phyloP scores from a whole-genome alignment of 306 rosid species.

The Vachellia collinsii region DNA sequence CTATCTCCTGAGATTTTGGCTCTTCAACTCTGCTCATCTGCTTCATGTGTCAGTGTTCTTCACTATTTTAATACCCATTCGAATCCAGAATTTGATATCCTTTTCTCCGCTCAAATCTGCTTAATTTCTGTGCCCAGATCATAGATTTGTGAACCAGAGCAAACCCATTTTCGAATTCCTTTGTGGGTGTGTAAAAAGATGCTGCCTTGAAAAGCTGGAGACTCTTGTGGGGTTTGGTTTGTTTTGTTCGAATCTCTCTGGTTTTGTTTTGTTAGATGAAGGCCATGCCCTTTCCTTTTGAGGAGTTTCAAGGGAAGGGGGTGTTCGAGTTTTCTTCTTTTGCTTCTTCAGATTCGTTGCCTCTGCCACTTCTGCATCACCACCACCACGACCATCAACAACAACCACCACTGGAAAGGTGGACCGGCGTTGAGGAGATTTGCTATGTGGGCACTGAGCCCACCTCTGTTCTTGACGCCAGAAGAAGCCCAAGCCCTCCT shows the following conservation, averaged over 20 bases:
- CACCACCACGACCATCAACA: background rate
- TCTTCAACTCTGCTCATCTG: constrained; percentile 14
- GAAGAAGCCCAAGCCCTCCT: constrained; percentile 80
- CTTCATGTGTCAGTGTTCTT: constrained; percentile 32
- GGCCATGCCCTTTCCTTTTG: constrained; percentile 95
- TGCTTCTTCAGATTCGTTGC: constrained; percentile 58
- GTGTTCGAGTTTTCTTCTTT: constrained; percentile 56
- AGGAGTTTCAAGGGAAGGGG: constrained; percentile 91
- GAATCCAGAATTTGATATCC: background rate
- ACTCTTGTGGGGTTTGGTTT: constrained; percentile 48
- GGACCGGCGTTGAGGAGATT: background rate
- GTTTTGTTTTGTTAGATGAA: constrained; percentile 72
- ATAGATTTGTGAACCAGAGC: constrained; percentile 30
- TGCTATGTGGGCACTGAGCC: constrained; percentile 70
- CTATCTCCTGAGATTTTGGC: constrained; percentile 27
- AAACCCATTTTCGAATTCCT: constrained; percentile 39
- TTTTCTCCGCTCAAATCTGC: constrained; percentile 19
- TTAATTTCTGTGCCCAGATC: constrained; percentile 39
- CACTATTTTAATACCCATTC: constrained; percentile 28
- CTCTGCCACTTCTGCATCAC: background rate
- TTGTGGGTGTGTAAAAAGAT: constrained; percentile 44
- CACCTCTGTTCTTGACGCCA: constrained; percentile 61
- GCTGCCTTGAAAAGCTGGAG: constrained; percentile 59
- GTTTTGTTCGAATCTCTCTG: constrained; percentile 38
- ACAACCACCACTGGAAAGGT: background rate